Conservation (phyloP, 139 green algal species). For the Chlamydomonas asymmetrica region DNA sequence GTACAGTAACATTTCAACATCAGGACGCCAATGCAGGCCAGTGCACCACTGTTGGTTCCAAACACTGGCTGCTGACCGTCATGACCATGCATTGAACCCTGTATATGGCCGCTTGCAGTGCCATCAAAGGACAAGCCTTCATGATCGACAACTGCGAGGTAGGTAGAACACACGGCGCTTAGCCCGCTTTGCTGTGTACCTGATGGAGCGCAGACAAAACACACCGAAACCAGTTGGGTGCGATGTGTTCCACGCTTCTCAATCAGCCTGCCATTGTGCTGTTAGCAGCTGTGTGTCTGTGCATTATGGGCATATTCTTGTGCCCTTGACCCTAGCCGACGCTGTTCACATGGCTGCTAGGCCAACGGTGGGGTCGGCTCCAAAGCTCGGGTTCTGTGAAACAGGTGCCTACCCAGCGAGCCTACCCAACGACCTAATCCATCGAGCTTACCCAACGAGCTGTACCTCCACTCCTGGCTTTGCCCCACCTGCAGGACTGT, state of each 20-base stretch:
- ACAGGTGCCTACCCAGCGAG: not conserved
- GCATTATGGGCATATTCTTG: too few relatives aligned
- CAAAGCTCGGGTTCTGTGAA: too few relatives aligned
- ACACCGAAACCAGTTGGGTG: not conserved
- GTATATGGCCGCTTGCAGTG: too few relatives aligned
- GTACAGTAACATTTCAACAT: too few relatives aligned
- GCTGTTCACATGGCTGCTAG: too few relatives aligned
- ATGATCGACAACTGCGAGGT: constrained; percentile 65
- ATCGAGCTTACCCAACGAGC: not conserved
- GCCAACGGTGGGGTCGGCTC: too few relatives aligned
- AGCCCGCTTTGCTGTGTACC: not conserved
- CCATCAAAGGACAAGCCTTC: constrained; percentile 69
- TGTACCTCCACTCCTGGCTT: not conserved
- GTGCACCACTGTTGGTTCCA: too few relatives aligned
- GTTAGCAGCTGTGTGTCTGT: not conserved
- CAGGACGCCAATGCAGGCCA: too few relatives aligned
- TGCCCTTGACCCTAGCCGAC: too few relatives aligned
- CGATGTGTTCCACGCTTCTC: not conserved
- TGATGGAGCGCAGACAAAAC: too few relatives aligned
- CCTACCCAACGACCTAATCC: not conserved
- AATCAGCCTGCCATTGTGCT: not conserved
- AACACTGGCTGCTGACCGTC: too few relatives aligned
- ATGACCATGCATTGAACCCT: not conserved
- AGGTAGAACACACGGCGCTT: not conserved
- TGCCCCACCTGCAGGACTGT: constrained; percentile 47